Evolutionary conservation across 768 basidiomycete species (phyloP).

Genomic region (Suillus decipiens): DNA sequence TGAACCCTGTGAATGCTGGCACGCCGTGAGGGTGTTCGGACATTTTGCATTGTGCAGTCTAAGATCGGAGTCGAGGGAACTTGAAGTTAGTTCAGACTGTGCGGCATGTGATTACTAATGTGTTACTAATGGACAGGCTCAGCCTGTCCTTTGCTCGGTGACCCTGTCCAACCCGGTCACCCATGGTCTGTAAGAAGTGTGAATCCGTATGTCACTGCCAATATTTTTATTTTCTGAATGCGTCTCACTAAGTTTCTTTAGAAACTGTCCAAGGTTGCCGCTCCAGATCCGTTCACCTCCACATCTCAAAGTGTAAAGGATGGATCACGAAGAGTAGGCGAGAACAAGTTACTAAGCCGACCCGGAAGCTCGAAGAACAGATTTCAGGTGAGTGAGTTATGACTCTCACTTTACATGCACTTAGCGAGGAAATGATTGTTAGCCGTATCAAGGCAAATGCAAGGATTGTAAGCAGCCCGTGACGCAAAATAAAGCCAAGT

Average conservation of each 20-base stretch:
- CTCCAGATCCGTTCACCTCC: conserved; percentile 83
- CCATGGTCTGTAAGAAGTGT: conserved; percentile 89
- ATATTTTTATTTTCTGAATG: conserved; percentile 18
- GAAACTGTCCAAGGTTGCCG: conserved; percentile 91
- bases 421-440: conserved; percentile 10
- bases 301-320: conserved; percentile 76
- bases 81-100: no score
- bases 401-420: conserved; percentile 16
- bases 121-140: neutral
- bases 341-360: conserved; percentile 78
- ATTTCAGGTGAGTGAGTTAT: conserved; percentile 57
- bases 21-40: no score
- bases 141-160: conserved; percentile 1
- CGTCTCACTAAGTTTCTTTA: conserved; percentile 29
- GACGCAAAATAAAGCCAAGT: conserved; percentile 87
- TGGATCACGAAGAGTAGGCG: conserved; percentile 77
- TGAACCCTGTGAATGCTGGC: no score
- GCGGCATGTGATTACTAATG: neutral
- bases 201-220: conserved; percentile 53
- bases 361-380: conserved; percentile 75
- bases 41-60: no score
- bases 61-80: no score
- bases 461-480: conserved; percentile 84
- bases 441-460: conserved; percentile 88
- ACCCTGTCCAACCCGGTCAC: conserved; percentile 6